phyloP scores from a whole-genome alignment of 2,329 filamentous ascomycete species.

The Fusarium beomiforme region DNA sequence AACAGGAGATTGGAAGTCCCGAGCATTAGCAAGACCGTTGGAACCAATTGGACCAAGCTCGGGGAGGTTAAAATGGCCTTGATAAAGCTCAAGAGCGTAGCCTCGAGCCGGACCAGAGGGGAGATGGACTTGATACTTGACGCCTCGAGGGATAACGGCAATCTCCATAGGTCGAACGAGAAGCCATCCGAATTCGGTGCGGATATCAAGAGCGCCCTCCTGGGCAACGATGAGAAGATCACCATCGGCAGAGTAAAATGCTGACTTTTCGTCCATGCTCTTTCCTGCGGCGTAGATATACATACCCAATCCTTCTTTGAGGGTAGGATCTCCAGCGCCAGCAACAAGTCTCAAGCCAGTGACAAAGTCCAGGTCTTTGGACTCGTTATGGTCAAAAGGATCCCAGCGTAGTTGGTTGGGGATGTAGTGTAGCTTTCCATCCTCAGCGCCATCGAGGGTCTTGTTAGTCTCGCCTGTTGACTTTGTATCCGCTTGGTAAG shows the following conservation, averaged over 20 bases:
- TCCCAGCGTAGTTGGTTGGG: conserved; percentile 89
- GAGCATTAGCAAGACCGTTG: conserved; percentile 77
- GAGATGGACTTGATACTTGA: conserved; percentile 78
- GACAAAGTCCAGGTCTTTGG: conserved; percentile 60
- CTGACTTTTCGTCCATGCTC: conserved; percentile 77
- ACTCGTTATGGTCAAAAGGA: conserved; percentile 77
- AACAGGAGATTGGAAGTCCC: conserved; percentile 79
- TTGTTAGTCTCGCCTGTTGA: conserved; percentile 40
- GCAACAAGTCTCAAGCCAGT: conserved; percentile 75
- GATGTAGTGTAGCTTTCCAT: conserved; percentile 47
- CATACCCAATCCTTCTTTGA: conserved; percentile 83
- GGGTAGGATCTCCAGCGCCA: conserved; percentile 80
- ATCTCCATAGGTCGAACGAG: conserved; percentile 84
- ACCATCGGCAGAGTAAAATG: conserved; percentile 87
- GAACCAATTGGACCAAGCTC: conserved; percentile 79
- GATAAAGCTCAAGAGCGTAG: conserved; percentile 80
- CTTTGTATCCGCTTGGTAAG: conserved; percentile 59
- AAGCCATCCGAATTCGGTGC: conserved; percentile 79
- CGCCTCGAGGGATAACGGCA: conserved; percentile 76
- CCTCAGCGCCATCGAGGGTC: conserved; percentile 32
- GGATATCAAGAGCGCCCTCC: conserved; percentile 77
- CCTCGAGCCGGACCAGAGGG: conserved; percentile 70
- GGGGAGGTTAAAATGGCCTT: conserved; percentile 76
- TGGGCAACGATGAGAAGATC: conserved; percentile 82
- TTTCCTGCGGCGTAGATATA: conserved; percentile 82